Evolutionary conservation across 805 yeast genomes (phyloP).

Genomic region (Grigorovia yakushimaensis): DNA sequence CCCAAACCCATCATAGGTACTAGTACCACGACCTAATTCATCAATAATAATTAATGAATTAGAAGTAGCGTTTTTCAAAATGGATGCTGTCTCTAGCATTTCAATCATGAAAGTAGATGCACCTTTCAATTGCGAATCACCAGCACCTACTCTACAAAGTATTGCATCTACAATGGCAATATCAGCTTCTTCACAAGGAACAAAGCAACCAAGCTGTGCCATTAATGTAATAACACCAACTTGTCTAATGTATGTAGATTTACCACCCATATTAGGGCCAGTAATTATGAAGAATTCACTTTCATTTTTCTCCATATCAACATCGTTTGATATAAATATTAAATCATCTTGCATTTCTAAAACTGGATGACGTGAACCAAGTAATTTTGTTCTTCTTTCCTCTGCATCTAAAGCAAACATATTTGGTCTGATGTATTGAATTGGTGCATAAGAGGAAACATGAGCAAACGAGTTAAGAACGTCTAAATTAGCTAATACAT

Average conservation of each 20-base stretch:
- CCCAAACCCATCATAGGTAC: constrained; percentile 95
- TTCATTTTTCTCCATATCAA: constrained; percentile 44
- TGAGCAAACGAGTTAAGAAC: constrained; percentile 82
- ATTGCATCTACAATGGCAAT: constrained; percentile 82
- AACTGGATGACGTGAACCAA: constrained; percentile 89
- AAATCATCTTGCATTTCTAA: constrained; percentile 87
- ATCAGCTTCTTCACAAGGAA: constrained; percentile 74
- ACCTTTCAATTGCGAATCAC: constrained; percentile 94
- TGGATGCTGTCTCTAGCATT: constrained; percentile 93
- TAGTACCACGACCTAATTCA: constrained; percentile 75
- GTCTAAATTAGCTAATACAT: constrained; percentile 64
- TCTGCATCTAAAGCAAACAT: constrained; percentile 40
- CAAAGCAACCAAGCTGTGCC: constrained; percentile 85
- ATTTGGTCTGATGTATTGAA: constrained; percentile 67
- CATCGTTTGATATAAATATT: constrained; percentile 86
- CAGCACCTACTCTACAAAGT: constrained; percentile 96
- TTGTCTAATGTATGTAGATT: constrained; percentile 86
- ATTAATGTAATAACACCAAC: constrained; percentile 77
- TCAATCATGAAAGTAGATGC: constrained; percentile 97
- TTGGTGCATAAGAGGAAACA: constrained; percentile 71
- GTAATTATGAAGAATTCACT: constrained; percentile 77
- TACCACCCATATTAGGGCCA: constrained; percentile 98
- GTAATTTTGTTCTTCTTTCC: constrained; percentile 45
- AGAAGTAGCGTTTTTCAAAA: constrained; percentile 72
- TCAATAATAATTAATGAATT: constrained; percentile 88